phyloP scores from a whole-genome alignment of 805 yeast genomes.

The Saccharomycopsis sp. region DNA sequence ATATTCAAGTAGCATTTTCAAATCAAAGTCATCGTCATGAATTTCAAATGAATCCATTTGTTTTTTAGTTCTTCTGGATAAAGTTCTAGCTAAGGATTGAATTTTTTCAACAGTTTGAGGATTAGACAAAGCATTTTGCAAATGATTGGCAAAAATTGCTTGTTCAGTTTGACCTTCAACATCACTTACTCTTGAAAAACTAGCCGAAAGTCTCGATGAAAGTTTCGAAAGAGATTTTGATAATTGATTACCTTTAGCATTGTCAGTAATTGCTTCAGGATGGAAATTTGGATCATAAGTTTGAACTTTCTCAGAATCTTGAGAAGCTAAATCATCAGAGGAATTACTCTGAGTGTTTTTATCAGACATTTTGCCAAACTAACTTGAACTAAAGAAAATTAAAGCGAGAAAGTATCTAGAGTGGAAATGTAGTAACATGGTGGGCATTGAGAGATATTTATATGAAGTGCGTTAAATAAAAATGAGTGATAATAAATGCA shows the following conservation, averaged over 20 bases:
- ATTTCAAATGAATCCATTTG: constrained; percentile 40
- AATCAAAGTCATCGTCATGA: constrained; percentile 40
- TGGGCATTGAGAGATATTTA: too few relatives aligned
- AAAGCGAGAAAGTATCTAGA: neutral
- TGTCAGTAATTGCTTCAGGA: constrained; percentile 5
- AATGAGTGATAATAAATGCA: too few relatives aligned
- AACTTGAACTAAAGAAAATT: too few relatives aligned
- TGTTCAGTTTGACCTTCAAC: constrained; percentile 13
- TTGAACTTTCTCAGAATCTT: constrained; percentile 7
- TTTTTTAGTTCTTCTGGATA: constrained; percentile 42
- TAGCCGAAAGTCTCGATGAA: constrained; percentile 9
- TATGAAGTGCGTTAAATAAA: too few relatives aligned
- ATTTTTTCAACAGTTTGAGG: constrained; percentile 34
- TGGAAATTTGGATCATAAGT: constrained; percentile 8
- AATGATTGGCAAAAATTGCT: constrained; percentile 20
- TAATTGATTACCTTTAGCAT: neutral
- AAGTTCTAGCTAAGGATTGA: constrained; percentile 43
- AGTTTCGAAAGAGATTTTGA: constrained; percentile 6
- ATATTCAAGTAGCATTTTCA: constrained; percentile 36
- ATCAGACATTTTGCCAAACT: constrained; percentile 7
- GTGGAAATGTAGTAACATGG: too few relatives aligned
- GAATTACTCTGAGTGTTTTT: neutral
- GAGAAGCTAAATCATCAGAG: constrained; percentile 4
- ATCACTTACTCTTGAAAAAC: constrained; percentile 9
- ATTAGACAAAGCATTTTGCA: constrained; percentile 23